These are phyloP conservation scores for Medakamo hakoo DNA, from an alignment of 139 green algal species.

Conservation along the genomic window DNA sequence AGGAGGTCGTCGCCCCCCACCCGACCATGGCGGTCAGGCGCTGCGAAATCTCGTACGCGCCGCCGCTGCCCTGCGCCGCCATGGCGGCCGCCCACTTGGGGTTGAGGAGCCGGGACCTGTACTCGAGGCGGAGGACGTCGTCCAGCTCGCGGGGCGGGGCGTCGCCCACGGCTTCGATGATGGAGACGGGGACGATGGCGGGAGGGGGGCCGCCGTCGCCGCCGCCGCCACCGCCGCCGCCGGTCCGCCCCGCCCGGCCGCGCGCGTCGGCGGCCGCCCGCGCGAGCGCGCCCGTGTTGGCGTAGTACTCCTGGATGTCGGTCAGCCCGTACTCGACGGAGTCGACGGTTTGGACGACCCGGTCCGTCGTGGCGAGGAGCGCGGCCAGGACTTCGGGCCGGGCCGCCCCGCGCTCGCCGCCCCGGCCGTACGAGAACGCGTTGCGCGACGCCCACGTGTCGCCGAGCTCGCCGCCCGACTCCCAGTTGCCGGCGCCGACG, in stretches of 20 bases:
- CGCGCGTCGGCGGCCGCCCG: conserved; percentile 54
- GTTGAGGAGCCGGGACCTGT: conserved; percentile 93
- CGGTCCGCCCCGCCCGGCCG: neutral
- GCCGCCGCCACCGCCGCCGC: neutral
- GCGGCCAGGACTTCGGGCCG: conserved; percentile 55
- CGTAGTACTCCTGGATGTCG: conserved; percentile 76
- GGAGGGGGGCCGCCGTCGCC: neutral
- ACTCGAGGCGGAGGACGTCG: conserved; percentile 85
- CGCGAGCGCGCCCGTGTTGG: conserved; percentile 62
- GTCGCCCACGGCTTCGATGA: conserved; percentile 73
- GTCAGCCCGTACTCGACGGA: conserved; percentile 96
- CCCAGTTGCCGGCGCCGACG: conserved; percentile 63
- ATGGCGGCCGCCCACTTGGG: conserved; percentile 87
- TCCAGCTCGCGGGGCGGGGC: conserved; percentile 62
- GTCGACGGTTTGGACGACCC: conserved; percentile 80
- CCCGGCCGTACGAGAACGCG: conserved; percentile 82
- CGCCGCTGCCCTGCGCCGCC: conserved; percentile 71
- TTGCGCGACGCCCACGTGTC: conserved; percentile 90
- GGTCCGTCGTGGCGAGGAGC: conserved; percentile 68
- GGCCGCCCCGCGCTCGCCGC: conserved; percentile 48
- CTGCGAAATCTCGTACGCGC: conserved; percentile 86
- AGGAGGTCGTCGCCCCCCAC: conserved; percentile 82
- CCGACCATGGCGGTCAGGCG: conserved; percentile 89
- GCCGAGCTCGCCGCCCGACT: conserved; percentile 72
- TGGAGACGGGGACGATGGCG: conserved; percentile 38